Evolutionary conservation across 176 grass and related monocot species (phyloP), one percentile per base, ranked within the genome.

Genomic region (Pharus latifolius): DNA sequence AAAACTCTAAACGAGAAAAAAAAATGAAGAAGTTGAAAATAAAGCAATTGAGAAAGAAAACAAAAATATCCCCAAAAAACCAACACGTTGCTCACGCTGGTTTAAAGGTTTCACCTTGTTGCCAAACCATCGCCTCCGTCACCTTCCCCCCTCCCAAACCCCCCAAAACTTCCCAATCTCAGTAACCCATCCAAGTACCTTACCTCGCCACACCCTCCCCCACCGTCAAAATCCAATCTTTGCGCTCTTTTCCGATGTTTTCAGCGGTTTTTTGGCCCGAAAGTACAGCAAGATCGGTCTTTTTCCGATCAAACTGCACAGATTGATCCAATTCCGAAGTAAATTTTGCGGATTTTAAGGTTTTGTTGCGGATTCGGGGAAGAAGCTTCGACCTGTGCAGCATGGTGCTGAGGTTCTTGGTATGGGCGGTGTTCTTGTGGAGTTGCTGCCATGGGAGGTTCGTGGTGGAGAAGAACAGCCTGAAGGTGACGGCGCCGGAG

Each of bases 381-480:
- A 77, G 60, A 42, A 45, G 38, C 60, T 19, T 56, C 67, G 47
- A 34, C 65, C 60, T 32, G 59, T 76, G 19, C 32, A 1, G 34
- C 10, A n/a, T 23, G 22, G 41, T 35, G 32, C 52, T 80, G 71
- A 70, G 70, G 62, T 38, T 85, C 9, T 74, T 70, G 47, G 40
- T 72, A 26, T 81, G 79, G 57, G 66, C 81, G 58, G 67, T 75
- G 64, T 33, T 65, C 69, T 64, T 92, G 10, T 63, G 70, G 70
- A 60, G 79, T 15, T 57, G 50, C 16, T 85, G 78, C 41, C 65
- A 54, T 3, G 85, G 69, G 49, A 77, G 60, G 63, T 88, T 92
- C 66, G 78, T 92, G 57, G 82, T 88, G 57, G 90, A 92, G 78
- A 92, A 88, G 79, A 92, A 88, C 62, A 92, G 85, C 78, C 80